Evolutionary conservation across 805 yeast genomes (phyloP), one percentile per base, ranked within the genome.

Genomic region (Candida fluviatilis): DNA sequence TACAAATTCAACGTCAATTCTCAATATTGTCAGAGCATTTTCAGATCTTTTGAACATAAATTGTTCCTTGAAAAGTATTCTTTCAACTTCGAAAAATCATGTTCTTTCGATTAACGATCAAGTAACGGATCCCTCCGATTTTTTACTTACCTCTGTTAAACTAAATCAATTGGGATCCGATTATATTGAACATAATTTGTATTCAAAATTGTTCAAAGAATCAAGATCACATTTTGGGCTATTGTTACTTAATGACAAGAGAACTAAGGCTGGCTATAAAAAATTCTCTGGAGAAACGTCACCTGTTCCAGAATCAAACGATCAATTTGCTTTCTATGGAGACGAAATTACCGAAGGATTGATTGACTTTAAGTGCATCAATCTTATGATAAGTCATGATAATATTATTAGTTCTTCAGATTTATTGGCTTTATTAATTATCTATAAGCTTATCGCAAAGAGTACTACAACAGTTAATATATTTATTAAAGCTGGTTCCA

Each of bases 391-490:
- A 33, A 54, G 48, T 34, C 62, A 60, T 41, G 62, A 57, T 36
- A 62, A 62, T 42, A 41, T 58, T 10, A 47, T 65, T 36, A 60
- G 65, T 41, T 41, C 57, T 2, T 58, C 61, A 24, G 71, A 66
- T 39, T 50, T 64, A 31, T 54, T 65, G 29, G 51, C 63, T 1
- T 42, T 66, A 10, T 57, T 60, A 36, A 38, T 60, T 32, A 54
- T 54, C 21, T 48, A 46, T 28, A 54, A 50, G 33, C 44, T 64
- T 32, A 31, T 45, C 18, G 39, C 48, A 4, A 44, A 43, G 18
- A 40, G 39, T 7, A 35, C 48, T 5, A 15, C 41, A 0, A 27
- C 33, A 10, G 42, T 61, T 2, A 58, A 54, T 31, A 39, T 60
- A 18, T 56, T 46, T 31, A 48, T 59, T 7, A 47, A 43, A 18